Conservation (phyloP, 805 yeast species). For the Tetrapisispora fleetii region DNA sequence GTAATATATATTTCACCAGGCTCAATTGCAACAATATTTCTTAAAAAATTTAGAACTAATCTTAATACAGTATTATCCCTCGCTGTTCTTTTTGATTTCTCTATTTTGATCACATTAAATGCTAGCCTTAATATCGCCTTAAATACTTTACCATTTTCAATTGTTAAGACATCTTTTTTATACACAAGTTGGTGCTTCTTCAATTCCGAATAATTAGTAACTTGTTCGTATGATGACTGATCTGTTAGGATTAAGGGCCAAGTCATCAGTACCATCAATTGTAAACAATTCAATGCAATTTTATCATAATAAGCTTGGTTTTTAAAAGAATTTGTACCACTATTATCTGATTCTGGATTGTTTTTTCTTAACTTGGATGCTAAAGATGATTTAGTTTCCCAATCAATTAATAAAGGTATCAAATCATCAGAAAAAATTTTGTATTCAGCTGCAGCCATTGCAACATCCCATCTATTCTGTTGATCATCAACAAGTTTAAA, state of each 20-base stretch:
- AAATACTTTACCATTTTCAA: constrained; percentile 50
- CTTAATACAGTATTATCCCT: constrained; percentile 66
- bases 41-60: constrained; percentile 59
- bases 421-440: constrained; percentile 67
- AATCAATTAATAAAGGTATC: constrained; percentile 59
- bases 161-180: constrained; percentile 55
- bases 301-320: constrained; percentile 36
- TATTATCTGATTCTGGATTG: constrained; percentile 11
- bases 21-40: constrained; percentile 72
- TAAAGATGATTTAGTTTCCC: constrained; percentile 41
- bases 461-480: constrained; percentile 64
- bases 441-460: constrained; percentile 76
- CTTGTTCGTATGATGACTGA: constrained; percentile 49
- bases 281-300: constrained; percentile 63
- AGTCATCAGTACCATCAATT: constrained; percentile 71
- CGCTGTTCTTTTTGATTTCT: constrained; percentile 47
- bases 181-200: constrained; percentile 60
- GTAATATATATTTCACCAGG: constrained; percentile 51
- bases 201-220: constrained; percentile 46
- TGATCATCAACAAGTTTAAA: constrained; percentile 72
- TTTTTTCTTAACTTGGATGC: constrained; percentile 16
- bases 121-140: constrained; percentile 63
- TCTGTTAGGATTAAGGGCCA: constrained; percentile 71
- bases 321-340: constrained; percentile 17
- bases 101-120: constrained; percentile 45